A percentile compares a stretch with the other conserved stretches of the same genome.
Conservation (phyloP, 148 eudicot genomes). For the Dysphania ambrosioides region DNA sequence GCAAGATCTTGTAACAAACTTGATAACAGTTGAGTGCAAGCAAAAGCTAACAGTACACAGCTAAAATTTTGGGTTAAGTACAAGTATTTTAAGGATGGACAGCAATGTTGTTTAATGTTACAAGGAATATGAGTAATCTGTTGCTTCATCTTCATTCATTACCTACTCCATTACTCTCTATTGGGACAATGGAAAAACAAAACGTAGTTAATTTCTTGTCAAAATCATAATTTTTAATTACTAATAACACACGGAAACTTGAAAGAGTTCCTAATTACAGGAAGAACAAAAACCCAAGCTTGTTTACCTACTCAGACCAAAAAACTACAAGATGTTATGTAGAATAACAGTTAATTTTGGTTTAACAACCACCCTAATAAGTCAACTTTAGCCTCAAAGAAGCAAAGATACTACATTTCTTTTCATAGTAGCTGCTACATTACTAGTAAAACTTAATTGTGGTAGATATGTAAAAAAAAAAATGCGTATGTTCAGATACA, state of each 20-base stretch:
- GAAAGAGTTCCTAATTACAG: neutral
- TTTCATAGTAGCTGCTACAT: neutral
- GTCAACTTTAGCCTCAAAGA: neutral
- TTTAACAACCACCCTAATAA: neutral
- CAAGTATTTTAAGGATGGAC: neutral
- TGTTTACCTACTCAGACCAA: slow-evolving; percentile 17
- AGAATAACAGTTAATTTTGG: neutral
- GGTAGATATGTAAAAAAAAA: neutral
- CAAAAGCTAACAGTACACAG: neutral
- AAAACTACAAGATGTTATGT: neutral
- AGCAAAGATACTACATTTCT: neutral
- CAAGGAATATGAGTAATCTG: neutral
- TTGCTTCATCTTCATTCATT: neutral
- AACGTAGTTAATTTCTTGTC: neutral
- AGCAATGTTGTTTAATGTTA: slow-evolving; percentile 6
- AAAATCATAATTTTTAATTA: neutral
- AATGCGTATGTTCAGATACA: too few species aligned
- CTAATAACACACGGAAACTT: neutral
- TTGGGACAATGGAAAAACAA: neutral
- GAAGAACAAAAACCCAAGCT: neutral
- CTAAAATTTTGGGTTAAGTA: neutral
- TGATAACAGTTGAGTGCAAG: neutral
- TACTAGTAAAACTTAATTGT: neutral
- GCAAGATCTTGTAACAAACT: too few species aligned
- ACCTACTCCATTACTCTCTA: neutral